phyloP scores from a whole-genome alignment of 2,329 filamentous ascomycete species.

The Ascochyta clinopodiicola region DNA sequence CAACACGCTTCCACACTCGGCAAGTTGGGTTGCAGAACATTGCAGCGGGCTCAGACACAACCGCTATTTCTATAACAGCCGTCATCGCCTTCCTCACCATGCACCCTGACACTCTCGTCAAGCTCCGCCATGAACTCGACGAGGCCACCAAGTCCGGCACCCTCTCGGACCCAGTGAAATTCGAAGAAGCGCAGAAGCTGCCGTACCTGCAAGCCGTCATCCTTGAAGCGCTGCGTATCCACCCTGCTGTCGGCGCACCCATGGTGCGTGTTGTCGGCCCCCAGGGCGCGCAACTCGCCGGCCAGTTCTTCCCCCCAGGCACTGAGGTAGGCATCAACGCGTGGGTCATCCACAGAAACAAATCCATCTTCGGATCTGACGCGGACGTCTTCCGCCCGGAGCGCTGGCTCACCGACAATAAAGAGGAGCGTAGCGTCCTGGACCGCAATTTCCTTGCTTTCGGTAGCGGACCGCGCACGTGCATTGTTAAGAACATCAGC shows the following conservation, averaged over 20 bases:
- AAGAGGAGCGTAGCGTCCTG: conserved; percentile 2
- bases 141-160: conserved; percentile 10
- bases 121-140: conserved; percentile 30
- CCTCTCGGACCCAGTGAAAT: conserved; percentile 21
- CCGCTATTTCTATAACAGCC: conserved; percentile 55
- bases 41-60: conserved; percentile 54
- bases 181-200: conserved; percentile 45
- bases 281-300: conserved; percentile 33
- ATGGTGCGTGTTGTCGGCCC: conserved; percentile 49
- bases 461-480: too few relatives aligned
- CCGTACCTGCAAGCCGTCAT: conserved; percentile 54
- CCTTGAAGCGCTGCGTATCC: conserved; percentile 52
- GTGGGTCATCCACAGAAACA: conserved; percentile 53
- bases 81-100: conserved; percentile 56
- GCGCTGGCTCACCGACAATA: conserved; percentile 45
- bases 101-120: conserved; percentile 31
- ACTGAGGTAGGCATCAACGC: conserved; percentile 55
- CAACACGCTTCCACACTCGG: conserved; percentile 9
- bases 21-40: conserved; percentile 39
- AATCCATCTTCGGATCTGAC: conserved; percentile 49
- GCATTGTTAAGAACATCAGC: too few relatives aligned
- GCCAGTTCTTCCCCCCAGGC: conserved; percentile 51
- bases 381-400: conserved; percentile 52
- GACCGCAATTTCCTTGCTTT: too few relatives aligned
- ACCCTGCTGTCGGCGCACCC: conserved; percentile 51